Evolutionary conservation across 2,329 filamentous ascomycete genomes (phyloP), one percentile per base, ranked within the genome.

Genomic region (Trichophyton benhamiae): DNA sequence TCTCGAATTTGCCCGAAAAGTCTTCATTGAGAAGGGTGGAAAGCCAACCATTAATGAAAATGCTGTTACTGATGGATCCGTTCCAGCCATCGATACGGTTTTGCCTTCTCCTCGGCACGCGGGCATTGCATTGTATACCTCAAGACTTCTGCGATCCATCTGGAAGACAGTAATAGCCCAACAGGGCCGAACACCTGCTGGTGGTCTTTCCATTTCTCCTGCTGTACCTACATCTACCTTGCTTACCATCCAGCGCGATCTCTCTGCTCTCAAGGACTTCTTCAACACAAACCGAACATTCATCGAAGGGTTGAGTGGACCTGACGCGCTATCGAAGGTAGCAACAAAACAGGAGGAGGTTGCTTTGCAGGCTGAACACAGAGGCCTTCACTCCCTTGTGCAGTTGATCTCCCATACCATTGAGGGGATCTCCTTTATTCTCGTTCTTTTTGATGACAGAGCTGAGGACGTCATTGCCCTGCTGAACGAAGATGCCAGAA

Each of bases 361-460:
- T 57, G 89, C 91, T 0, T 79, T 96, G 22, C 92, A 96, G 72
- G 92, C 90, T 13, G 94, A 99, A 73, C 92, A 99, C 71, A 89
- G 95, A 67, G 91, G 91, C 9, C 81, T 99, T 65, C 87, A 94
- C 69, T 90, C 90, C 1, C 78, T 99, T 57, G 84, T 95, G 64
- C 86, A 87, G 65, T 80, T 99, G 25, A 89, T 96, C 73, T 86
- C 87, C 60, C 90, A 90, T 72, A 94, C 96, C 44, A 91, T 94
- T 6, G 94, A 99, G 72, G 94, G 94, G 3, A 96, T 99, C 59
- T 95, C 92, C 0, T 99, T 99, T 68, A 90, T 96, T 3, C 81
- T 92, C 22, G 94, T 96, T 71, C 80, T 99, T 0, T 97, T 97
- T 64, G 92, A 97, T 66, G 92, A 99, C 78, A 85, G 88, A 9